Percentiles rank a stretch among this genome's conserved stretches.
phyloP scores from a whole-genome alignment of 2,329 filamentous ascomycete genomes.

The Cytospora chrysosperma region DNA sequence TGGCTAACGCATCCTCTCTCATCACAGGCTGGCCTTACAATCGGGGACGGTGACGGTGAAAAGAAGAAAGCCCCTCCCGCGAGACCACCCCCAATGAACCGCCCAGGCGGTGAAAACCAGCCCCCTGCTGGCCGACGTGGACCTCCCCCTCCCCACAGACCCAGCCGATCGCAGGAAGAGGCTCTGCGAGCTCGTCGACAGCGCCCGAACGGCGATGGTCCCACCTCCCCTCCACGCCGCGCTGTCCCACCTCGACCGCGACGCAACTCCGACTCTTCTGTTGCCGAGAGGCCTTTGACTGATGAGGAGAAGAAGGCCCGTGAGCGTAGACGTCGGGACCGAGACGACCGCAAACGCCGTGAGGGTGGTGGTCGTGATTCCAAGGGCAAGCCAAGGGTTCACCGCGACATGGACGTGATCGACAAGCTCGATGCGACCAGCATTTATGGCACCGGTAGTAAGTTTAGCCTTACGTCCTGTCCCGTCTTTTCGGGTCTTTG shows the following conservation, averaged over 20 bases:
- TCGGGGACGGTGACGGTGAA: constrained; percentile 67
- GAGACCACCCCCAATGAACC: constrained; percentile 39
- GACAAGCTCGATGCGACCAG: constrained; percentile 96
- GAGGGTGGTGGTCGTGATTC: constrained; percentile 42
- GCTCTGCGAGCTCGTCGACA: constrained; percentile 51
- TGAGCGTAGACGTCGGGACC: constrained; percentile 51
- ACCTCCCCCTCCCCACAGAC: constrained; percentile 53
- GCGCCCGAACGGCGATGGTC: constrained; percentile 36
- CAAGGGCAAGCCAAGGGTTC: constrained; percentile 45
- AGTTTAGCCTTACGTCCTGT: constrained; percentile 38
- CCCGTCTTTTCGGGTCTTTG: not conserved
- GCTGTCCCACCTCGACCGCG: constrained; percentile 37
- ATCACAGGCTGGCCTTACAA: constrained; percentile 63
- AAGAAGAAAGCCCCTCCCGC: constrained; percentile 37
- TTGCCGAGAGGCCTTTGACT: constrained; percentile 58
- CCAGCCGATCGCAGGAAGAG: constrained; percentile 66
- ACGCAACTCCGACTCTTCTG: constrained; percentile 78
- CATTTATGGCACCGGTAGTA: constrained; percentile 89
- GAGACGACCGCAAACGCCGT: constrained; percentile 47
- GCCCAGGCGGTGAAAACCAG: constrained; percentile 47
- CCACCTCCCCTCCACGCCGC: constrained; percentile 35
- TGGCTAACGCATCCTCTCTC: constrained; percentile 33
- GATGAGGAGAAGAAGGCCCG: constrained; percentile 57
- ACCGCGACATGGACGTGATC: constrained; percentile 75
- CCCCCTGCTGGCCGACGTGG: constrained; percentile 45